Conservation (phyloP, 768 basidiomycete genomes). For the Cystobasidium ongulense region DNA sequence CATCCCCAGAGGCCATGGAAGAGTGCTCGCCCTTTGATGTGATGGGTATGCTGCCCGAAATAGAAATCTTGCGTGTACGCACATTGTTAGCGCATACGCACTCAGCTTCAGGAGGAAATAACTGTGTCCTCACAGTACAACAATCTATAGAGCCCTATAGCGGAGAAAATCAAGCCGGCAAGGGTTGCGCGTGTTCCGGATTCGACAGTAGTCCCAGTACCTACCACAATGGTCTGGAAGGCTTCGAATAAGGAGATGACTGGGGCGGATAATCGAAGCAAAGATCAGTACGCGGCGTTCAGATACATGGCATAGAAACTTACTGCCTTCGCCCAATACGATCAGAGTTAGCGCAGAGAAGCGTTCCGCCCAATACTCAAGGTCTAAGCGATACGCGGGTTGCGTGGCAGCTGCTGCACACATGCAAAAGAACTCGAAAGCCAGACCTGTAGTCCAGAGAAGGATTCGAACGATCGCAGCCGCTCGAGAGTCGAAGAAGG, state of each 20-base stretch:
- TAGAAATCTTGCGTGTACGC: conserved; percentile 5
- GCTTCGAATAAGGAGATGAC: neutral
- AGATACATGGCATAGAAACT: neutral
- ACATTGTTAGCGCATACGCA: too few species aligned
- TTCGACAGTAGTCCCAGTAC: neutral
- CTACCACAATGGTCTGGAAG: neutral
- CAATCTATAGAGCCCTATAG: neutral
- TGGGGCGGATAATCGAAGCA: too few species aligned
- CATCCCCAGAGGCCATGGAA: neutral
- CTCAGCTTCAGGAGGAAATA: neutral
- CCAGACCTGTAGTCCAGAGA: neutral
- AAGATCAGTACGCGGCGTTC: too few species aligned
- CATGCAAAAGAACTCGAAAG: conserved; percentile 5
- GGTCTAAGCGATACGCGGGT: neutral
- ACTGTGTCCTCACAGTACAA: neutral
- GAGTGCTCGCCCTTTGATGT: neutral
- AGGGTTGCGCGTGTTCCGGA: neutral
- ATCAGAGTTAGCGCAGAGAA: conserved; percentile 21
- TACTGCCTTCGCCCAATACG: conserved; percentile 15
- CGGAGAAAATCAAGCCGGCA: neutral
- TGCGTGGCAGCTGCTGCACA: neutral
- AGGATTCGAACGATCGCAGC: neutral
- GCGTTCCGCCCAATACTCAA: conserved; percentile 21
- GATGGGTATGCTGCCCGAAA: conserved; percentile 2
- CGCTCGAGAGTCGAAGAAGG: neutral